Evolutionary conservation across 2,329 filamentous ascomycete genomes (phyloP).

Genomic region (Xylariaceae sp.): DNA sequence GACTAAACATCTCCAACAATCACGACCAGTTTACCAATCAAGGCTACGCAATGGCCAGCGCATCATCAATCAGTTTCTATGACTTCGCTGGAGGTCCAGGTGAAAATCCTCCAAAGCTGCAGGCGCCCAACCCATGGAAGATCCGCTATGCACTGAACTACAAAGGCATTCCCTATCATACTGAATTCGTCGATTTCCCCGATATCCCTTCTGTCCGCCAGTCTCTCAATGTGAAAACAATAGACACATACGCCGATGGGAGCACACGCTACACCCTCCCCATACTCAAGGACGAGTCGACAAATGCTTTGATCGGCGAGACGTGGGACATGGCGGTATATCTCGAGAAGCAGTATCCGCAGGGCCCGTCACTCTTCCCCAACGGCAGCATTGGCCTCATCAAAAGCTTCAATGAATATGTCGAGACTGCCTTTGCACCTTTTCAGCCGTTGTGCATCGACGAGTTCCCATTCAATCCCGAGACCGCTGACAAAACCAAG

Average conservation of each 20-base stretch:
- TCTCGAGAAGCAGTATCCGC: slow-evolving; percentile 48
- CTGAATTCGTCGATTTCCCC: slow-evolving; percentile 47
- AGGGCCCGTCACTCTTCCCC: slow-evolving; percentile 4
- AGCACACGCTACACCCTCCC: slow-evolving; percentile 58
- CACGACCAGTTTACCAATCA: too few species aligned
- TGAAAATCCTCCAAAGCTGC: slow-evolving; percentile 10
- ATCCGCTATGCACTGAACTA: slow-evolving; percentile 38
- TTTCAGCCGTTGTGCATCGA: not conserved
- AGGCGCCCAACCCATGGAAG: slow-evolving; percentile 32
- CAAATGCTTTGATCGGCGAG: slow-evolving; percentile 47
- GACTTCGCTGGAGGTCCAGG: slow-evolving; percentile 37
- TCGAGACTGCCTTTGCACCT: not conserved
- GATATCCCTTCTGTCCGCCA: slow-evolving; percentile 47
- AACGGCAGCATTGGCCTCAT: not conserved
- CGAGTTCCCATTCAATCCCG: not conserved
- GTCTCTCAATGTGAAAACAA: slow-evolving; percentile 42
- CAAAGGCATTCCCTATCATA: slow-evolving; percentile 33
- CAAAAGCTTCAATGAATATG: not conserved
- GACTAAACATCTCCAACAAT: too few species aligned
- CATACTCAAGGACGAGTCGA: slow-evolving; percentile 45
- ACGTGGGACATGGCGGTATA: slow-evolving; percentile 63
- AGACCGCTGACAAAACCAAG: not conserved
- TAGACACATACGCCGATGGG: slow-evolving; percentile 53
- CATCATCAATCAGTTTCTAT: slow-evolving; percentile 32
- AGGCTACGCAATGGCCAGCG: not conserved